phyloP scores from a whole-genome alignment of 2,329 filamentous ascomycete genomes.

The Fusarium buxicola region DNA sequence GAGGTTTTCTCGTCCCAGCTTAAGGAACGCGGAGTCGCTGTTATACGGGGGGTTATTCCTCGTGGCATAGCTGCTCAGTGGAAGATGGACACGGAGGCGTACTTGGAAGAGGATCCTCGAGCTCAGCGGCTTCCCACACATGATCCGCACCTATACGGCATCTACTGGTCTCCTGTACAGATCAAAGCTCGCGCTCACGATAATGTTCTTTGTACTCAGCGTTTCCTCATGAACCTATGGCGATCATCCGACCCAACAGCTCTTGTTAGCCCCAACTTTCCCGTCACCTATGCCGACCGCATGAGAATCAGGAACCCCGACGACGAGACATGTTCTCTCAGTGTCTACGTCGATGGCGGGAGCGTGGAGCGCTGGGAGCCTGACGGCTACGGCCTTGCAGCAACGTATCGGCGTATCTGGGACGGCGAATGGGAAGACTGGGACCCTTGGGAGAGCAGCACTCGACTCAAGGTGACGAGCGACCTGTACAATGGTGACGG shows the following conservation, averaged over 20 bases:
- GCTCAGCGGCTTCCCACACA: conserved; percentile 48
- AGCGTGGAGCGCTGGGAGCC: conserved; percentile 75
- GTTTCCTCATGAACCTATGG: conserved; percentile 60
- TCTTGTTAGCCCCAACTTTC: conserved; percentile 57
- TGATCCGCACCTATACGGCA: conserved; percentile 50
- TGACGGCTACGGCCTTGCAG: conserved; percentile 66
- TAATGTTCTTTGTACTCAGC: conserved; percentile 54
- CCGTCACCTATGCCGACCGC: conserved; percentile 71
- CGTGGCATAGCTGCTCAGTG: conserved; percentile 51
- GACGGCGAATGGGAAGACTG: conserved; percentile 79
- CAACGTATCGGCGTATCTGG: conserved; percentile 75
- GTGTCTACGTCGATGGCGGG: conserved; percentile 72
- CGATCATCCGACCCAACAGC: conserved; percentile 53
- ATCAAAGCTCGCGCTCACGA: conserved; percentile 54
- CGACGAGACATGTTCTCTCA: conserved; percentile 65
- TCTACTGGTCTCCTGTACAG: conserved; percentile 57
- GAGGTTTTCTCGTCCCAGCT: conserved; percentile 45
- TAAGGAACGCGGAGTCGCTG: conserved; percentile 48
- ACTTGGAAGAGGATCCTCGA: conserved; percentile 62
- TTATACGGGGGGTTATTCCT: conserved; percentile 50
- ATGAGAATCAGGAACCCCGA: conserved; percentile 64
- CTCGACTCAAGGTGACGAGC: conserved; percentile 70
- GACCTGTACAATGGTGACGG: conserved; percentile 80
- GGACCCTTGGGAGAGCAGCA: conserved; percentile 78
- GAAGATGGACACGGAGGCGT: conserved; percentile 64